Percentiles rank a stretch among this genome's conserved stretches.
Evolutionary conservation across 2,329 filamentous ascomycete species (phyloP).

Genomic region (Xylaria sp.): DNA sequence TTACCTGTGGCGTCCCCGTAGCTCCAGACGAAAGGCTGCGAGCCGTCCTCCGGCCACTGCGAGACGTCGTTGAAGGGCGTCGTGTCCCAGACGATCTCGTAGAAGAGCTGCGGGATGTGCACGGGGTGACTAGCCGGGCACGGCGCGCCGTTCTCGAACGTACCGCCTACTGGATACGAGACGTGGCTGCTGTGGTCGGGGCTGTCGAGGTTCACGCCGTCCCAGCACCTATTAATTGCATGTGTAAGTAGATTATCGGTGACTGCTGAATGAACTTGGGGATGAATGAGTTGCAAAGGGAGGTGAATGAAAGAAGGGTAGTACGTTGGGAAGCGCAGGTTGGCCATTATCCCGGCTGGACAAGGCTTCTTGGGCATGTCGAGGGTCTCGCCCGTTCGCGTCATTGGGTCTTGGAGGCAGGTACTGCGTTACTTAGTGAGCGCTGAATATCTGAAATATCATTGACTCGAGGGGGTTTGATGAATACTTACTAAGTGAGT

Average conservation of each 20-base stretch:
- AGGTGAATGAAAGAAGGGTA: not conserved
- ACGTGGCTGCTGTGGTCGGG: conserved; percentile 61
- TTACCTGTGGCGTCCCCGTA: conserved; percentile 44
- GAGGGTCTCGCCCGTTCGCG: conserved; percentile 53
- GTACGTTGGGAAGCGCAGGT: conserved; percentile 57
- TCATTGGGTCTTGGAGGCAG: conserved; percentile 53
- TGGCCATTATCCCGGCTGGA: conserved; percentile 54
- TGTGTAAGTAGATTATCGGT: not conserved
- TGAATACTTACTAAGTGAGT: conserved; percentile 41
- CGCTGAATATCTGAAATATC: not conserved
- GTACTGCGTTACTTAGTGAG: conserved; percentile 45
- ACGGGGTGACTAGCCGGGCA: conserved; percentile 45
- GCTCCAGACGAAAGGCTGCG: conserved; percentile 31
- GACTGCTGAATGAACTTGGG: not conserved
- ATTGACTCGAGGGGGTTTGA: not conserved
- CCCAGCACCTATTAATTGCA: conserved; percentile 56
- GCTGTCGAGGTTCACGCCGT: conserved; percentile 60
- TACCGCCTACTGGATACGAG: conserved; percentile 55
- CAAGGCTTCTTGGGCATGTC: conserved; percentile 53
- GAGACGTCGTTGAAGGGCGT: conserved; percentile 41
- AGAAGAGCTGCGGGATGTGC: conserved; percentile 45
- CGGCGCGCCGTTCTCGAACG: conserved; percentile 42
- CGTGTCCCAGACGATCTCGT: conserved; percentile 46
- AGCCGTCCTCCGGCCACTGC: conserved; percentile 28
- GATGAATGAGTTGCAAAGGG: not conserved